Conservation (phyloP, 495 filamentous ascomycete genomes). For the Xylaria acuta region DNA sequence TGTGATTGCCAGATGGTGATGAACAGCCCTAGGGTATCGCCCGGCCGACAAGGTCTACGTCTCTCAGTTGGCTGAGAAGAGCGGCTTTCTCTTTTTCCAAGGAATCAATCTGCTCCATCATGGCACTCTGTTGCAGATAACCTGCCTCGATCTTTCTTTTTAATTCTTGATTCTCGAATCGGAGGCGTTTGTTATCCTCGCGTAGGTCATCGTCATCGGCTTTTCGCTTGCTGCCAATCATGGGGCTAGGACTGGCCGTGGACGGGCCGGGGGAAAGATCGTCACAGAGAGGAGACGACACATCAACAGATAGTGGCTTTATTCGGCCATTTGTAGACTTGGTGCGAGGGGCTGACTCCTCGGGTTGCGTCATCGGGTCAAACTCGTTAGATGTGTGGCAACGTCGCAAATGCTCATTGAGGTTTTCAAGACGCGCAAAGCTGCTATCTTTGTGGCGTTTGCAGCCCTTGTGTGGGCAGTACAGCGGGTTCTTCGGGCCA, state of each 20-base stretch:
- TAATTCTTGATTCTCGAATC: constrained; percentile 37
- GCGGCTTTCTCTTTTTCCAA: constrained; percentile 21
- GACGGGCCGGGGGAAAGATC: not conserved
- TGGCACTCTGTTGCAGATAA: constrained; percentile 26
- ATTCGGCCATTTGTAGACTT: not conserved
- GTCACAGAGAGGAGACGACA: not conserved
- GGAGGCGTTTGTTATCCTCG: constrained; percentile 63
- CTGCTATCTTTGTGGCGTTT: constrained; percentile 78
- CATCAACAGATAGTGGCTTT: not conserved
- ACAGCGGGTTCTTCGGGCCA: constrained; percentile 76
- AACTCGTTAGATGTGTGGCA: constrained; percentile 62
- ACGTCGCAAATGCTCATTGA: constrained; percentile 84
- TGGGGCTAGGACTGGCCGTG: constrained; percentile 14
- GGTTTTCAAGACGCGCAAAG: constrained; percentile 86
- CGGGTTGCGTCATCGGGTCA: constrained; percentile 1
- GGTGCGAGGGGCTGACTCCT: not conserved
- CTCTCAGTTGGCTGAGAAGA: constrained; percentile 4
- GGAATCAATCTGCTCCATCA: constrained; percentile 26
- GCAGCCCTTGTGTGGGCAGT: constrained; percentile 81
- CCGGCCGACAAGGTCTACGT: not conserved
- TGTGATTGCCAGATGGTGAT: not conserved
- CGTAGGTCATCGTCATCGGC: constrained; percentile 57
- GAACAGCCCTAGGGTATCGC: not conserved
- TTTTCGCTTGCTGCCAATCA: constrained; percentile 3
- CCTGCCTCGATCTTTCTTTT: constrained; percentile 25